These are phyloP conservation scores for Fraxinus greggii DNA, from an alignment of 305 asterid species.

Conservation along the genomic window DNA sequence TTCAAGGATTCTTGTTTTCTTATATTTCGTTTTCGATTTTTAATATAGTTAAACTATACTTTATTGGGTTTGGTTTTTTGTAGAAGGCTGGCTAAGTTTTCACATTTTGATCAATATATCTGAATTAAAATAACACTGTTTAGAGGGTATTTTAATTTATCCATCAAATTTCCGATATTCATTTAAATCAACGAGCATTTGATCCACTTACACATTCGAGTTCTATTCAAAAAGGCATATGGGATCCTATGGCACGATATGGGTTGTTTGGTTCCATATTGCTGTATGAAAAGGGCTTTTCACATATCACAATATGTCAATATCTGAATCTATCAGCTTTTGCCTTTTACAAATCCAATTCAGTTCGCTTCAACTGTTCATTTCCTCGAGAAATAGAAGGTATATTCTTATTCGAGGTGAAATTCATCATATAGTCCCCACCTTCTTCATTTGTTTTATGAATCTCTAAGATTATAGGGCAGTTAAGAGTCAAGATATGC, in stretches of 20 bases:
- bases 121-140: not conserved
- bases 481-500: not conserved
- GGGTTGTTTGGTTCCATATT: not conserved
- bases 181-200: not conserved
- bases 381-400: not conserved
- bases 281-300: not conserved
- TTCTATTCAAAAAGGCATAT: not conserved
- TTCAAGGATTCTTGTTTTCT: not conserved
- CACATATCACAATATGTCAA: not conserved
- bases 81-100: not conserved
- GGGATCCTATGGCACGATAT: not conserved
- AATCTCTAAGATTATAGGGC: not conserved
- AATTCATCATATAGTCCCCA: not conserved
- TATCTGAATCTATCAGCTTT: not conserved
- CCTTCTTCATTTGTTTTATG: not conserved
- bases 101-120: not conserved
- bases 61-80: not conserved
- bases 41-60: not conserved
- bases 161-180: not conserved
- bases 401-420: not conserved
- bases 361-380: not conserved
- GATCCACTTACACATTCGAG: not conserved
- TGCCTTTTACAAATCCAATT: not conserved
- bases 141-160: not conserved
- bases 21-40: not conserved